phyloP scores from a whole-genome alignment of 805 yeast genomes.

The Pichia phayaonensis region DNA sequence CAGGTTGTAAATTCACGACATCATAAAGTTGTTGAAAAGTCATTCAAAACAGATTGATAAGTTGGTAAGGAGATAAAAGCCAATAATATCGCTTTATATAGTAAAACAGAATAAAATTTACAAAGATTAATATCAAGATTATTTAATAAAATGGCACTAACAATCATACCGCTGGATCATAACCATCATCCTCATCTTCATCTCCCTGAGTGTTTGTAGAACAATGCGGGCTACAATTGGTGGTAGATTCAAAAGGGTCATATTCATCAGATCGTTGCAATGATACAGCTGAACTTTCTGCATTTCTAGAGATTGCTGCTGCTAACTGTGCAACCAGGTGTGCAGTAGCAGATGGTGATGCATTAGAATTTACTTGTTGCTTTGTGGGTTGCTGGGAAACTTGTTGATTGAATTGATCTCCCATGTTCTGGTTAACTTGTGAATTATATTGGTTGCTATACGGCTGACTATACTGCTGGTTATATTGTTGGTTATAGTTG shows the following conservation, averaged over 20 bases:
- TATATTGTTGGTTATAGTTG: not conserved
- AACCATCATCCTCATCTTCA: constrained; percentile 10
- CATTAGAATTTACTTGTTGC: not conserved
- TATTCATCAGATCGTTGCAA: not conserved
- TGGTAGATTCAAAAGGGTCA: not conserved
- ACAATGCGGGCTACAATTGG: not conserved
- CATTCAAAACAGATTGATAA: too few species aligned
- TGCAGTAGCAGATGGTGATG: constrained; percentile 3
- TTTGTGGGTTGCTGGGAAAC: constrained; percentile 10
- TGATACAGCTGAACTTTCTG: not conserved
- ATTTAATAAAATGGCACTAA: too few species aligned
- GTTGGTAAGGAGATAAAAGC: too few species aligned
- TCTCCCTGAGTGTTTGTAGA: not conserved
- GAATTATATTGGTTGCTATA: constrained; percentile 17
- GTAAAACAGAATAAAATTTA: too few species aligned
- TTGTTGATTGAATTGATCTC: not conserved
- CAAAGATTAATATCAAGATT: too few species aligned
- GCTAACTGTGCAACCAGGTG: constrained; percentile 12
- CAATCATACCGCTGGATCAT: constrained; percentile 16
- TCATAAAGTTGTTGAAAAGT: too few species aligned
- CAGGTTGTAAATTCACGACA: too few species aligned
- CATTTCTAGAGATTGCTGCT: constrained; percentile 3
- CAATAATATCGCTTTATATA: too few species aligned
- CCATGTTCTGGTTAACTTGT: constrained; percentile 11
- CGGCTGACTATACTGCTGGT: constrained; percentile 11